Evolutionary conservation across 179 eudicot genomes (phyloP).

Genomic region (Corrigiola litoralis): DNA sequence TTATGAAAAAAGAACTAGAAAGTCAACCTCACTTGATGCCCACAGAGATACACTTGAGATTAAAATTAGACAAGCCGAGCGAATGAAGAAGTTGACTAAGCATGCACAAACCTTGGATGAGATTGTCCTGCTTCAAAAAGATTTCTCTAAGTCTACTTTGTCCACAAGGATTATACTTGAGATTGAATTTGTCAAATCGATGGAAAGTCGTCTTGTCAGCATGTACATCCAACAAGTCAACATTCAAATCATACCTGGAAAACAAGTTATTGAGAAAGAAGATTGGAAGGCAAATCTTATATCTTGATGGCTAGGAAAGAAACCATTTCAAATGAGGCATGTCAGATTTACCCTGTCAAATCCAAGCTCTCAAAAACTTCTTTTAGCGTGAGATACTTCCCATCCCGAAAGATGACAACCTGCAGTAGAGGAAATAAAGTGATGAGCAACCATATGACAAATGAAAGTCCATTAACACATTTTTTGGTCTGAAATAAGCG

Average conservation of each 20-base stretch:
- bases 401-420: constrained; percentile 90
- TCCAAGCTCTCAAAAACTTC: constrained; percentile 89
- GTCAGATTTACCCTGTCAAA: constrained; percentile 56
- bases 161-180: constrained; percentile 87
- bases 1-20: not conserved
- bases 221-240: constrained; percentile 80
- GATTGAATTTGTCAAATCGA: constrained; percentile 80
- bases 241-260: constrained; percentile 78
- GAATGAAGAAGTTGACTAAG: not conserved
- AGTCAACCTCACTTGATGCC: not conserved
- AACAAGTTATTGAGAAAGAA: constrained; percentile 10
- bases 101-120: constrained; percentile 60
- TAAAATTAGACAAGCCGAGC: too few species aligned
- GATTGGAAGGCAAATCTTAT: constrained; percentile 3
- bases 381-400: constrained; percentile 67
- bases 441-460: constrained; percentile 5
- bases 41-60: not conserved
- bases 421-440: constrained; percentile 24
- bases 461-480: too few species aligned
- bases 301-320: constrained; percentile 7
- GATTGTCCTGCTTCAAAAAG: constrained; percentile 79
- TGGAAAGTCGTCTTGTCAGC: constrained; percentile 86
- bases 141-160: constrained; percentile 86
- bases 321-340: constrained; percentile 4
- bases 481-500: too few species aligned